Conservation (phyloP, 2,329 filamentous ascomycete genomes). For the Cytospora mali region DNA sequence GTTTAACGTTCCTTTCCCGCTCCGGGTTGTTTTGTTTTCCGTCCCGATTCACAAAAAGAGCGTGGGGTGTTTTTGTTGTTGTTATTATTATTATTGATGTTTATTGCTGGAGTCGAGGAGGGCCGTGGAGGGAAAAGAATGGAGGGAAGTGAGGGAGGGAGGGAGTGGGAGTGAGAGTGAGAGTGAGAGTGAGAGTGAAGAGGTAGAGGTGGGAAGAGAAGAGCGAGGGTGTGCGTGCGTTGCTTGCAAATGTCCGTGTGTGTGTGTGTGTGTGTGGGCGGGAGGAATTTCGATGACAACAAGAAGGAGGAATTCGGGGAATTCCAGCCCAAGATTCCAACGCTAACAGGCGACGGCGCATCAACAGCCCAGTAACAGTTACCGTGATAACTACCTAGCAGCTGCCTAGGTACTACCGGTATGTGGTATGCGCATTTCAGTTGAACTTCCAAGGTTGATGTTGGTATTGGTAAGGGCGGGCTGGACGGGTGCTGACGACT, state of each 20-base stretch:
- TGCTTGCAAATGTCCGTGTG: background rate
- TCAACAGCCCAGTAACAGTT: background rate
- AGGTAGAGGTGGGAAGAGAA: background rate
- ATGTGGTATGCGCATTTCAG: too few species aligned
- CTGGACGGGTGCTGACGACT: background rate
- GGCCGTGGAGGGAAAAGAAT: background rate
- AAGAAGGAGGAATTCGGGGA: background rate
- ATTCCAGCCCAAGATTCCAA: background rate
- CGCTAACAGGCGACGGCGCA: background rate
- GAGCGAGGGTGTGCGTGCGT: too few species aligned
- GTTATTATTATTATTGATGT: background rate
- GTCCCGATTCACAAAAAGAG: constrained; percentile 5
- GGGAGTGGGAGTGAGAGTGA: background rate
- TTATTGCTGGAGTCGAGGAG: background rate
- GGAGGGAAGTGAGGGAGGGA: background rate
- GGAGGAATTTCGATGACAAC: background rate
- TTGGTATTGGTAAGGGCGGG: too few species aligned
- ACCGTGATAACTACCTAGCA: background rate
- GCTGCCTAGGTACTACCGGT: too few species aligned
- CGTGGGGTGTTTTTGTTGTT: constrained; percentile 1
- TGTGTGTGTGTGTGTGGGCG: background rate
- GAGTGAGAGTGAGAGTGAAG: background rate
- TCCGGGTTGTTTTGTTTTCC: too few species aligned
- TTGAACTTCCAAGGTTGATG: too few species aligned
- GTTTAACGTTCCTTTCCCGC: too few species aligned